Conservation (phyloP, 495 filamentous ascomycete genomes). For the Amorphotheca resinae region DNA sequence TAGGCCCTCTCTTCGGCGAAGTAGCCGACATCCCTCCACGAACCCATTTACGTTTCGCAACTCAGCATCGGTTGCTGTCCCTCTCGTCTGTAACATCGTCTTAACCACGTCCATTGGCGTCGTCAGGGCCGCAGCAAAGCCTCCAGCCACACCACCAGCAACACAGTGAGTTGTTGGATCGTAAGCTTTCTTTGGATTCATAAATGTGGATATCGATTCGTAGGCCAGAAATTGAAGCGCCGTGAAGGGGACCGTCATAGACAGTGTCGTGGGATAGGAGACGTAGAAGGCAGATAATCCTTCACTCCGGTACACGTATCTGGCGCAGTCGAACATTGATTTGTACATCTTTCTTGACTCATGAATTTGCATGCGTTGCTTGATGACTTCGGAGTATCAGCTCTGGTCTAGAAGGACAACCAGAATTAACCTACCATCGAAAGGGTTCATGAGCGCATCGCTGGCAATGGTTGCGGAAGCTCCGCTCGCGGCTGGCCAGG, state of each 20-base stretch:
- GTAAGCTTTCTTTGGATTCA: slow-evolving; percentile 76
- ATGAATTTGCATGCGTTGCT: slow-evolving; percentile 98
- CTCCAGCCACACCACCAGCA: slow-evolving; percentile 84
- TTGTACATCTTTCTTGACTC: slow-evolving; percentile 75
- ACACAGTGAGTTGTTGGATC: slow-evolving; percentile 87
- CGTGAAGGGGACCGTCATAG: slow-evolving; percentile 97
- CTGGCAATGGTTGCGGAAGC: slow-evolving; percentile 91
- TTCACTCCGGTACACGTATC: slow-evolving; percentile 73
- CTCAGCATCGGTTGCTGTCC: slow-evolving; percentile 66
- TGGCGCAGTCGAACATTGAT: slow-evolving; percentile 72
- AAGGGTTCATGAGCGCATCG: slow-evolving; percentile 98
- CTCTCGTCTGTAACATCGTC: slow-evolving; percentile 88
- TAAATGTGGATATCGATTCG: slow-evolving; percentile 85
- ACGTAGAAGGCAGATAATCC: slow-evolving; percentile 91
- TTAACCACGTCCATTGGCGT: slow-evolving; percentile 97
- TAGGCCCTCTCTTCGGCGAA: slow-evolving; percentile 74
- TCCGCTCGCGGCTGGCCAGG: slow-evolving; percentile 62
- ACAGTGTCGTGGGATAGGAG: slow-evolving; percentile 94
- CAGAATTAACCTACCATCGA: slow-evolving; percentile 62
- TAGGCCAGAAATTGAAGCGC: slow-evolving; percentile 94
- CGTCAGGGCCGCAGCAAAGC: slow-evolving; percentile 83
- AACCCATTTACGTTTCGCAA: slow-evolving; percentile 78
- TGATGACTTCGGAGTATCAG: slow-evolving; percentile 61
- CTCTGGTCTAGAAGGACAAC: neutral
- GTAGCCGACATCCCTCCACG: slow-evolving; percentile 64